Evolutionary conservation across 345 rosid species (phyloP).

Genomic region (Populus nigra): DNA sequence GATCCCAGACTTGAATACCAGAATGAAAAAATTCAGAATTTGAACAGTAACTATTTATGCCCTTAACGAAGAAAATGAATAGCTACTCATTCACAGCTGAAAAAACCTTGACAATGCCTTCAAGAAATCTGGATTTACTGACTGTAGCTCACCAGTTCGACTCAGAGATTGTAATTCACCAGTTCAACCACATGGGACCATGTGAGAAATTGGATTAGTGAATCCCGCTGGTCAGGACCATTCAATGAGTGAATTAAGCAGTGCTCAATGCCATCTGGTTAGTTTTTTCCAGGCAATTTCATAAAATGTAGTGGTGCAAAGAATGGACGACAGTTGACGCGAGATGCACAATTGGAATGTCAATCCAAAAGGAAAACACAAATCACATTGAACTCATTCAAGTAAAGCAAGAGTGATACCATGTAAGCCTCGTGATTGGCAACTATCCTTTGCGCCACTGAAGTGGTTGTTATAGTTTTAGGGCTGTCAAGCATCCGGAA

Average conservation of each 20-base stretch:
- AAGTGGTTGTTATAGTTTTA: conserved; percentile 63
- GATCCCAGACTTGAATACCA: not conserved
- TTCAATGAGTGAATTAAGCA: not conserved
- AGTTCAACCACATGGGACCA: not conserved
- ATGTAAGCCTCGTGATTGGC: conserved; percentile 76
- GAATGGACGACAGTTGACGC: not conserved
- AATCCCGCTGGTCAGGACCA: not conserved
- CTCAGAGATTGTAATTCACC: not conserved
- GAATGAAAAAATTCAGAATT: too few relatives aligned
- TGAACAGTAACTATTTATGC: too few relatives aligned
- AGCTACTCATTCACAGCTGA: not conserved
- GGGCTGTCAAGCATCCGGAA: conserved; percentile 73
- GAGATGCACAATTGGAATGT: not conserved
- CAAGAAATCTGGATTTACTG: not conserved
- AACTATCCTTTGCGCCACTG: conserved; percentile 76
- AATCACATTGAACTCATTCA: not conserved
- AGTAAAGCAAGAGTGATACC: conserved; percentile 34
- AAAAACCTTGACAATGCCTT: not conserved
- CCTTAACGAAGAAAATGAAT: not conserved
- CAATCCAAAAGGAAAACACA: not conserved
- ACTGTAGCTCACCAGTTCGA: not conserved
- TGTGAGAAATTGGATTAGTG: not conserved
- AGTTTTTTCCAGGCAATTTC: not conserved
- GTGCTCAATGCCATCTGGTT: not conserved
- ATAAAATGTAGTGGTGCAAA: not conserved